Conservation (phyloP, 805 yeast genomes). For the Saturnispora hagleri region DNA sequence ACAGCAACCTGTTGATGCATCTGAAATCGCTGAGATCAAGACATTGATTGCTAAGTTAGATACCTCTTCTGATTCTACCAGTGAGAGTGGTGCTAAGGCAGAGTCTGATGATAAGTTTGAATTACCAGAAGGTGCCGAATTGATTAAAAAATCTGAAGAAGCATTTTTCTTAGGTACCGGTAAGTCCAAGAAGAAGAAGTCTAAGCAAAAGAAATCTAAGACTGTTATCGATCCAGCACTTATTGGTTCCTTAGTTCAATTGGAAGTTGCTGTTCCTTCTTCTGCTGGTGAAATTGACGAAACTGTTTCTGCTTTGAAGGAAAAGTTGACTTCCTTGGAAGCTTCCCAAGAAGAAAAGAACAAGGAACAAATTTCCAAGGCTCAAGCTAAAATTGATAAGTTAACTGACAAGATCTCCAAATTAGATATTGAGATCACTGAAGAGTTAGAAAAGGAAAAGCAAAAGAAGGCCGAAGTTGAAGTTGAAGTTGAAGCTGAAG, state of each 20-base stretch:
- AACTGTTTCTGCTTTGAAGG: conserved; percentile 58
- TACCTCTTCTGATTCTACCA: conserved; percentile 41
- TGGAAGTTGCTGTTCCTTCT: conserved; percentile 72
- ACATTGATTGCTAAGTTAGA: conserved; percentile 65
- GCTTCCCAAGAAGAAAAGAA: conserved; percentile 76
- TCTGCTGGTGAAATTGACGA: conserved; percentile 59
- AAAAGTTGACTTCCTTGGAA: conserved; percentile 59
- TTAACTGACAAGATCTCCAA: conserved; percentile 40
- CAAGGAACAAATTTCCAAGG: conserved; percentile 61
- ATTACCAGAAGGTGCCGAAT: conserved; percentile 49
- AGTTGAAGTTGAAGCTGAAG: too few species aligned
- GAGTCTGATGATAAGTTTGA: conserved; percentile 45
- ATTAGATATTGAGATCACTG: conserved; percentile 23
- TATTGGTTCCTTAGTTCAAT: conserved; percentile 65
- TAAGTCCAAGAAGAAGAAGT: conserved; percentile 41
- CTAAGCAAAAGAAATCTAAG: conserved; percentile 25
- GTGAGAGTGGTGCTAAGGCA: conserved; percentile 7
- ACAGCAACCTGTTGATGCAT: conserved; percentile 68
- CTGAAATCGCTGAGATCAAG: conserved; percentile 71
- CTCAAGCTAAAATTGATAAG: conserved; percentile 67
- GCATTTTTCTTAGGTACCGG: conserved; percentile 47
- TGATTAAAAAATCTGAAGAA: conserved; percentile 48
- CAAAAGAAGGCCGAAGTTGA: conserved; percentile 14
- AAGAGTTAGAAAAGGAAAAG: conserved; percentile 22
- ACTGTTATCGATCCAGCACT: conserved; percentile 75